Percentiles rank a stretch among this genome's conserved stretches.
Conservation (phyloP, 2,329 filamentous ascomycete genomes). For the Ophiostoma novo-ulmi region DNA sequence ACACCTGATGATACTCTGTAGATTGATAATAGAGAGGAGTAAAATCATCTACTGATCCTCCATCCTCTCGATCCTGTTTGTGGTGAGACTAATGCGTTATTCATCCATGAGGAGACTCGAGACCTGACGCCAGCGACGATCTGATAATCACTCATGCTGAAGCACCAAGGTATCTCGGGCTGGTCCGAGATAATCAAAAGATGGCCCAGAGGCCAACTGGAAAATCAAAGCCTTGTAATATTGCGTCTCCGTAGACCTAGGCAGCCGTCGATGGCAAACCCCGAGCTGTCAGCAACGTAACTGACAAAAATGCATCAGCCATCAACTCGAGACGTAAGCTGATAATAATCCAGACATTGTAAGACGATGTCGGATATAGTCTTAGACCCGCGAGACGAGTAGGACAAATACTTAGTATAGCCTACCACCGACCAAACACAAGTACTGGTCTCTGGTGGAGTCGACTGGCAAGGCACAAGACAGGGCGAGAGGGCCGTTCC, state of each 20-base stretch:
- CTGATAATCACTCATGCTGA: neutral
- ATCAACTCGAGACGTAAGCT: neutral
- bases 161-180: neutral
- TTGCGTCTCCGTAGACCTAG: neutral
- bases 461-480: neutral
- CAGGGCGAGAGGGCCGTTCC: neutral
- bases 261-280: neutral
- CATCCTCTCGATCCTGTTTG: neutral
- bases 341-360: neutral
- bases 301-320: neutral
- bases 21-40: neutral
- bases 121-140: neutral
- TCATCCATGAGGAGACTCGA: neutral
- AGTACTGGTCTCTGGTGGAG: neutral
- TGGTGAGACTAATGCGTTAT: neutral
- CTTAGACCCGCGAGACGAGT: constrained; percentile 3
- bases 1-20: neutral
- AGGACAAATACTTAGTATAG: neutral
- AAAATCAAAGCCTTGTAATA: neutral
- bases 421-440: neutral
- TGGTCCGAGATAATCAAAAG: neutral
- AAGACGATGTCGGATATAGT: neutral
- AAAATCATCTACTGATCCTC: neutral
- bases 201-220: no score
- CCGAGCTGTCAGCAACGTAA: neutral